A percentile compares a stretch with the other conserved stretches of the same genome.
phyloP scores from a whole-genome alignment of 2,329 filamentous ascomycete species.

The Claviceps paspali region DNA sequence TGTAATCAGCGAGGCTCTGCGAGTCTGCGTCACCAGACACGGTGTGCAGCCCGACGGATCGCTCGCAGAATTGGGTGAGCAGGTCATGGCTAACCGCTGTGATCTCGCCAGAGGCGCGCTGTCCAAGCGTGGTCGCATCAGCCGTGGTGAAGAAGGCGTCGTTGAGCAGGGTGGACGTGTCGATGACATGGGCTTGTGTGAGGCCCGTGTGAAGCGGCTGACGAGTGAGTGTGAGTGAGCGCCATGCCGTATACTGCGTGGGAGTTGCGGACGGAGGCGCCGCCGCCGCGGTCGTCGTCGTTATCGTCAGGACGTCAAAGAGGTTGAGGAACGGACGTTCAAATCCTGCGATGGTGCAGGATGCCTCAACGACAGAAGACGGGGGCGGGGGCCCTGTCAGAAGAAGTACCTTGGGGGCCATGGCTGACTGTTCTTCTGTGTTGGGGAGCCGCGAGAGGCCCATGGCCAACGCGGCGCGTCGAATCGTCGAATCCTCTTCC shows the following conservation, averaged over 20 bases:
- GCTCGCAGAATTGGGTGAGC: conserved; percentile 57
- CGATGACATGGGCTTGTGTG: conserved; percentile 30
- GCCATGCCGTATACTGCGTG: conserved; percentile 29
- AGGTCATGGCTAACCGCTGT: conserved; percentile 18
- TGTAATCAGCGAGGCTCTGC: conserved; percentile 16
- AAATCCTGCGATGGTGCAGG: conserved; percentile 17
- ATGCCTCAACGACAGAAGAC: conserved; percentile 13
- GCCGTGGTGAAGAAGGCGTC: conserved; percentile 34
- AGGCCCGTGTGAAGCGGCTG: conserved; percentile 34
- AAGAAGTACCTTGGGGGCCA: conserved; percentile 20
- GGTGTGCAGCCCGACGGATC: conserved; percentile 58
- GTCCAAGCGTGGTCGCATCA: conserved; percentile 21
- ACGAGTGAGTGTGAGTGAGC: conserved; percentile 33
- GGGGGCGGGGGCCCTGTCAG: conserved; percentile 20
- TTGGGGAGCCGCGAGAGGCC: too few species aligned
- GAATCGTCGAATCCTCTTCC: too few species aligned
- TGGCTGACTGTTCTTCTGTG: conserved; percentile 9
- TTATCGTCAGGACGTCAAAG: conserved; percentile 8
- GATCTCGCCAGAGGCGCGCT: too few species aligned
- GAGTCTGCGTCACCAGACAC: conserved; percentile 45
- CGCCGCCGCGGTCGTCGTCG: neutral
- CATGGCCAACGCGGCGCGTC: too few species aligned
- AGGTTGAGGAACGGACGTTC: conserved; percentile 13
- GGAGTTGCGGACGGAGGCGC: neutral
- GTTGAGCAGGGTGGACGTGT: conserved; percentile 14